Percentiles rank a stretch among this genome's conserved stretches.
phyloP scores from a whole-genome alignment of 768 basidiomycete species.

The Lentinula aciculospora region DNA sequence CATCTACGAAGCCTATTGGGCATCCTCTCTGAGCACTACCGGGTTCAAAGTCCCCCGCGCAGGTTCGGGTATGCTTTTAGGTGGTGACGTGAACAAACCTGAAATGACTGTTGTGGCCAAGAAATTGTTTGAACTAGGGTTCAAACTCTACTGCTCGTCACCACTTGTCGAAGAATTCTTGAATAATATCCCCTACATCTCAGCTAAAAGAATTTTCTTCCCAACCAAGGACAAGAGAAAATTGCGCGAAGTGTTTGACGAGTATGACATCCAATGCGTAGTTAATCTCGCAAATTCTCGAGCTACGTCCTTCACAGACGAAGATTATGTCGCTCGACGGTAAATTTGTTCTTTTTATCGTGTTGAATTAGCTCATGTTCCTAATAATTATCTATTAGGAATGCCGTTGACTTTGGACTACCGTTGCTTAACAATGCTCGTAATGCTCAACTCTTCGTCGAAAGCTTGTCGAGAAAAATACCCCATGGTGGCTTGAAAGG shows the following conservation, averaged over 20 bases:
- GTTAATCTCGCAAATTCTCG: slow-evolving; percentile 86
- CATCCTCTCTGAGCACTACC: slow-evolving; percentile 88
- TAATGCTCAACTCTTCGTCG: slow-evolving; percentile 87
- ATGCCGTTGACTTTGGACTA: slow-evolving; percentile 94
- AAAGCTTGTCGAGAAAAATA: slow-evolving; percentile 80
- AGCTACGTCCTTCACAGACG: slow-evolving; percentile 72
- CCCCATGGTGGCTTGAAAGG: slow-evolving; percentile 69
- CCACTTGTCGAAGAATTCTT: slow-evolving; percentile 74
- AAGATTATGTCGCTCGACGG: slow-evolving; percentile 95
- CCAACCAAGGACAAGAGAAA: slow-evolving; percentile 95
- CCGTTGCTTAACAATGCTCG: slow-evolving; percentile 88
- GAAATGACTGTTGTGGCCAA: slow-evolving; percentile 85
- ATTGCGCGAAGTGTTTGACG: slow-evolving; percentile 88
- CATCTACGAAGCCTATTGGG: slow-evolving; percentile 95
- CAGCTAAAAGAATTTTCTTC: slow-evolving; percentile 89
- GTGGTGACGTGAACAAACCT: slow-evolving; percentile 83
- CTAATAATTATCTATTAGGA: slow-evolving; percentile 46
- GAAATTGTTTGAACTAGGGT: slow-evolving; percentile 77
- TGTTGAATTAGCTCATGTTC: slow-evolving; percentile 6
- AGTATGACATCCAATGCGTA: slow-evolving; percentile 91
- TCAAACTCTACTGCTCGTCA: slow-evolving; percentile 92
- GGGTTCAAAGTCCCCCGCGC: slow-evolving; percentile 89
- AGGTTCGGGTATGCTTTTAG: slow-evolving; percentile 85
- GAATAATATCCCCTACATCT: slow-evolving; percentile 71
- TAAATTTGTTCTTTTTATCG: slow-evolving; percentile 27